Conservation (phyloP, 2,329 filamentous ascomycete genomes). For the Sporothrix brunneoviolacea region DNA sequence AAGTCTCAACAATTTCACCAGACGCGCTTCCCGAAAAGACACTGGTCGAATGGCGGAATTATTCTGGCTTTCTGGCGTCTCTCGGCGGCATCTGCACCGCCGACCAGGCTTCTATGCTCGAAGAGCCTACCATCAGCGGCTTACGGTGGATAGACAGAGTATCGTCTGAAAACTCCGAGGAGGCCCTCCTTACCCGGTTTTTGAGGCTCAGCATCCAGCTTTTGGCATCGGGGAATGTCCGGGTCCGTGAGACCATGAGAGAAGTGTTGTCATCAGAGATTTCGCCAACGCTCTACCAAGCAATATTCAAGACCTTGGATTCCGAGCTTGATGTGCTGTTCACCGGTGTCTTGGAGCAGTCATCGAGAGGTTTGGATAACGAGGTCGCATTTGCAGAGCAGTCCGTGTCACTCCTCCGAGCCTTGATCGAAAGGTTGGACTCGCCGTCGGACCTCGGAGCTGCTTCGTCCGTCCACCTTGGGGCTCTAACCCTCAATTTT, state of each 20-base stretch:
- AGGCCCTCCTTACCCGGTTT: constrained; percentile 53
- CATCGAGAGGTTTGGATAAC: constrained; percentile 48
- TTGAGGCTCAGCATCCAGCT: constrained; percentile 59
- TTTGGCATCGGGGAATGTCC: constrained; percentile 56
- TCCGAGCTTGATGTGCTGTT: constrained; percentile 58
- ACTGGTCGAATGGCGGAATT: constrained; percentile 61
- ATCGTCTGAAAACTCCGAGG: constrained; percentile 52
- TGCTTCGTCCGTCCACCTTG: constrained; percentile 57
- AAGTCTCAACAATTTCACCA: constrained; percentile 47
- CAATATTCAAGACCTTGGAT: constrained; percentile 59
- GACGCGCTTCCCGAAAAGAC: constrained; percentile 49
- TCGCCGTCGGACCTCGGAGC: constrained; percentile 56
- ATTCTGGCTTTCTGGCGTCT: constrained; percentile 62
- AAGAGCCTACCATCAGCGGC: constrained; percentile 51
- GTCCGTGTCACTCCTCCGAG: constrained; percentile 55
- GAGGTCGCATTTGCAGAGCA: constrained; percentile 63
- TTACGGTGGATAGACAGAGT: constrained; percentile 59
- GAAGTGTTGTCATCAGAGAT: constrained; percentile 62
- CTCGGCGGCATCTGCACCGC: constrained; percentile 60
- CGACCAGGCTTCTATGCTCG: constrained; percentile 48
- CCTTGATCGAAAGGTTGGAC: constrained; percentile 57
- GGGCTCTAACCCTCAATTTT: constrained; percentile 57
- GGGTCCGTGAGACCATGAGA: constrained; percentile 59
- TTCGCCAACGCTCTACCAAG: constrained; percentile 53
- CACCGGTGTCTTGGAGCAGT: constrained; percentile 45